Conservation (phyloP, 139 green algal species). For the Penium margaritaceum region DNA sequence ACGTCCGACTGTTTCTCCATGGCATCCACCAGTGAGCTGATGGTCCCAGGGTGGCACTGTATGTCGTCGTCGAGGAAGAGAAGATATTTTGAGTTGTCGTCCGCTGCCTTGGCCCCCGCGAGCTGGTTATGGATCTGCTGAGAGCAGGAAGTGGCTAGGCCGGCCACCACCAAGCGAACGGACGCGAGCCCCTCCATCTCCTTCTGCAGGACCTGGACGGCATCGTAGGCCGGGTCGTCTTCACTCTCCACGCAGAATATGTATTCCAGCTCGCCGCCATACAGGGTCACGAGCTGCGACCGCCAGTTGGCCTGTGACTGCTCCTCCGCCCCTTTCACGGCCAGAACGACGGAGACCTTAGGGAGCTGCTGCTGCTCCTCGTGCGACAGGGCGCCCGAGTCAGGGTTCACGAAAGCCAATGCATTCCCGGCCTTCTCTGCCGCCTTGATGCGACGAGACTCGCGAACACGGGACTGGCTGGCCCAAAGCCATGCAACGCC, state of each 20-base stretch:
- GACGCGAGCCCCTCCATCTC: not conserved
- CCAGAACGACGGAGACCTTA: conserved; percentile 23
- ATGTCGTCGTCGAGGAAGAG: conserved; percentile 90
- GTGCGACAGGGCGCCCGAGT: not conserved
- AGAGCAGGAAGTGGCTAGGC: conserved; percentile 21
- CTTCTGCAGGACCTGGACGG: conserved; percentile 8
- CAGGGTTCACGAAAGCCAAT: conserved; percentile 10
- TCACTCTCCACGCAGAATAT: conserved; percentile 36
- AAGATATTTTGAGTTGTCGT: conserved; percentile 56
- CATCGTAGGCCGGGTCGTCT: conserved; percentile 23
- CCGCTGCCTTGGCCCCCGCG: conserved; percentile 8
- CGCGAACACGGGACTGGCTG: conserved; percentile 10
- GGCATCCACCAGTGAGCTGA: conserved; percentile 58
- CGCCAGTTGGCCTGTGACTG: conserved; percentile 25
- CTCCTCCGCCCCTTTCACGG: conserved; percentile 22
- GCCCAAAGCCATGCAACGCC: conserved; percentile 20
- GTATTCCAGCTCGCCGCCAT: conserved; percentile 26
- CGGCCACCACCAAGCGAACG: conserved; percentile 23
- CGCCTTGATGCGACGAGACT: not conserved
- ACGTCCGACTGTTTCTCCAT: conserved; percentile 58
- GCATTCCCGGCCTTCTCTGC: conserved; percentile 11
- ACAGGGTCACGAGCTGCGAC: conserved; percentile 34
- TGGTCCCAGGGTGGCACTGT: conserved; percentile 58
- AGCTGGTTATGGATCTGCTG: conserved; percentile 47
- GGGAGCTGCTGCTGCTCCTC: conserved; percentile 12